Evolutionary conservation across 768 basidiomycete genomes (phyloP), one percentile per base, ranked within the genome.

Genomic region (Suillus sp.): DNA sequence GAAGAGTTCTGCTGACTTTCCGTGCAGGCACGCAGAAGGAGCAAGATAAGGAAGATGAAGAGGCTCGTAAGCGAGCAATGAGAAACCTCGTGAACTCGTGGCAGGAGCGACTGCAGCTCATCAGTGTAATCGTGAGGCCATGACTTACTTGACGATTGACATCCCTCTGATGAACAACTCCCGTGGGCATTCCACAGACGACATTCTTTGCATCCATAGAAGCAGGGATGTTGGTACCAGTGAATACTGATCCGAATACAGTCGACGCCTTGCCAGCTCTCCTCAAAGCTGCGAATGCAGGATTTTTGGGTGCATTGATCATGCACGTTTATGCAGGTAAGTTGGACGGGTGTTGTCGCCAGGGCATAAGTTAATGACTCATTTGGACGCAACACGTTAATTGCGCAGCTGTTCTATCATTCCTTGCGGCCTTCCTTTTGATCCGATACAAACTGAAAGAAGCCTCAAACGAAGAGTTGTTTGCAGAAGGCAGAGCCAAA

Each of bases 141-240:
- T 61, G n/a, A 0, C 16, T 22, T 13, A 40, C 6, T 11, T 20
- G 11, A 11, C 30, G 56, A 20, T 11, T 20, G 10, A 3, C 16
- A 40, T 40, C 30, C 10, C 27, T 8, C 27, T 57, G 10, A 57
- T 40, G 38, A 27, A 27, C 25, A n/a, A 34, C 3, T n/a, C 25
- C 2, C 20, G 4, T 40, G 11, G 18, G 40, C 5, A 20, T 59
- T 18, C 8, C n/a, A 18, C 62, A 87, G 86, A 85, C 86, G 0
- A 87, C 86, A 0, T 87, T 87, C 71, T 87, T 87, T 61, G 86
- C 86, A 1, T 81, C 85, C 0, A 83, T 79, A 22, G 86, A 87
- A 69, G 81, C 84, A 0, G 82, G 80, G 27, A 74, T 87, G 70
- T 73, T 87, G 9, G 78, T 79, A 30, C 56, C 56, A 20, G 74